phyloP scores from a whole-genome alignment of 805 yeast genomes.

The Yarrowia porcina region DNA sequence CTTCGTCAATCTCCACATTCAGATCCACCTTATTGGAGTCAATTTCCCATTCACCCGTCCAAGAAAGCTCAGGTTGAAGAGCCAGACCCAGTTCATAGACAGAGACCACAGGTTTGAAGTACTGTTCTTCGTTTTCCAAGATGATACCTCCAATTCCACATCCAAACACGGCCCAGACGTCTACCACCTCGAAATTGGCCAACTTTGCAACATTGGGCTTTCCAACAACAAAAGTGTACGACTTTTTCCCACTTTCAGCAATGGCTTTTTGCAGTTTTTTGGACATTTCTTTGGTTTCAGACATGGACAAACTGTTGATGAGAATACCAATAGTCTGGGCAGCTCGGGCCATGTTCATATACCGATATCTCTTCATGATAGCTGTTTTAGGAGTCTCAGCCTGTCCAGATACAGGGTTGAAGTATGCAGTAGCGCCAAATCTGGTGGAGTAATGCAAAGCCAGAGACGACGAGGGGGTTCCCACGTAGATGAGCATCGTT shows the following conservation, averaged over 20 bases:
- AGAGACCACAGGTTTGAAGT: slow-evolving; percentile 79
- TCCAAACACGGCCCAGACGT: slow-evolving; percentile 91
- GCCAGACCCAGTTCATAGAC: slow-evolving; percentile 89
- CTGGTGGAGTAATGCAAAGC: slow-evolving; percentile 70
- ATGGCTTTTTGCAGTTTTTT: slow-evolving; percentile 60
- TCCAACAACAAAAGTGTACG: slow-evolving; percentile 92
- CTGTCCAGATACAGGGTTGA: slow-evolving; percentile 43
- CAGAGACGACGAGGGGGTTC: slow-evolving; percentile 70
- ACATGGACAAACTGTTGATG: slow-evolving; percentile 81
- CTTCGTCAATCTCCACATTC: slow-evolving; percentile 38
- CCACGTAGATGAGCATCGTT: slow-evolving; percentile 3
- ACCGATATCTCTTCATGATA: slow-evolving; percentile 76
- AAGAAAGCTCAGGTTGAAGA: slow-evolving; percentile 64
- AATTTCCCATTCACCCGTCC: slow-evolving; percentile 94
- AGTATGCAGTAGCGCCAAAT: slow-evolving; percentile 53
- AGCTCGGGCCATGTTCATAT: slow-evolving; percentile 82
- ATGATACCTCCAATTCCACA: slow-evolving; percentile 93
- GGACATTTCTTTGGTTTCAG: slow-evolving; percentile 67
- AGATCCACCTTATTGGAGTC: slow-evolving; percentile 58
- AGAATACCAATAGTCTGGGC: slow-evolving; percentile 91
- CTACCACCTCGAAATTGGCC: slow-evolving; percentile 93
- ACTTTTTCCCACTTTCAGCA: slow-evolving; percentile 77
- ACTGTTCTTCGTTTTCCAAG: slow-evolving; percentile 71
- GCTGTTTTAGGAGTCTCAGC: slow-evolving; percentile 58
- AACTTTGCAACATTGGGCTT: slow-evolving; percentile 96